Conservation (phyloP, 2,329 filamentous ascomycete genomes). For the Fusarium bulbicola region DNA sequence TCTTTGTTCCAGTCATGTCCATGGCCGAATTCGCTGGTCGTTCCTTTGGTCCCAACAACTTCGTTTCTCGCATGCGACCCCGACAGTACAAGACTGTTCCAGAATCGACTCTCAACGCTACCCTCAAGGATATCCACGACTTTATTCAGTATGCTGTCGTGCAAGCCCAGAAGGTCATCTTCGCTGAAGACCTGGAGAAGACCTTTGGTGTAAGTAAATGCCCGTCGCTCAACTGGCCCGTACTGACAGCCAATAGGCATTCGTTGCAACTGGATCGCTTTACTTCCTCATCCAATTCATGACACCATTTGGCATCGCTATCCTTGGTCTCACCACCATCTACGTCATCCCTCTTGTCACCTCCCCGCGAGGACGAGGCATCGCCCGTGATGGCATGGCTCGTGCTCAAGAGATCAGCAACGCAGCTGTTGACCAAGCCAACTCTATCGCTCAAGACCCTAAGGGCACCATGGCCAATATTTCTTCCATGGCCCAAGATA, state of each 20-base stretch:
- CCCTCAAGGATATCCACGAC: conserved; percentile 31
- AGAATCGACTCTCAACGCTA: conserved; percentile 32
- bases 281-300: conserved; percentile 24
- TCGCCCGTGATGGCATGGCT: conserved; percentile 10
- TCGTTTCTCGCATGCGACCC: conserved; percentile 30
- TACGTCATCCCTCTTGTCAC: conserved; percentile 29
- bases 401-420: conserved; percentile 24
- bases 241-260: conserved; percentile 1
- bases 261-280: not conserved
- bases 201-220: conserved; percentile 22
- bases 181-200: conserved; percentile 21
- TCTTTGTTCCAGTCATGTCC: not conserved
- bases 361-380: conserved; percentile 14
- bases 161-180: conserved; percentile 21
- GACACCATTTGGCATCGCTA: conserved; percentile 21
- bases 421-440: conserved; percentile 21
- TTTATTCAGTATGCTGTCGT: conserved; percentile 26
- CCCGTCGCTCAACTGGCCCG: accelerated
- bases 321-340: conserved; percentile 18
- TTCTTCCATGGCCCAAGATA: conserved; percentile 23
- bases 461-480: conserved; percentile 19
- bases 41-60: conserved; percentile 24
- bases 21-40: conserved; percentile 29
- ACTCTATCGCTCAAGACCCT: conserved; percentile 9
- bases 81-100: conserved; percentile 32